Percentiles rank a stretch among this genome's conserved stretches.
Evolutionary conservation across 495 filamentous ascomycete genomes (phyloP).

Genomic region (Penicillium malachiteum): DNA sequence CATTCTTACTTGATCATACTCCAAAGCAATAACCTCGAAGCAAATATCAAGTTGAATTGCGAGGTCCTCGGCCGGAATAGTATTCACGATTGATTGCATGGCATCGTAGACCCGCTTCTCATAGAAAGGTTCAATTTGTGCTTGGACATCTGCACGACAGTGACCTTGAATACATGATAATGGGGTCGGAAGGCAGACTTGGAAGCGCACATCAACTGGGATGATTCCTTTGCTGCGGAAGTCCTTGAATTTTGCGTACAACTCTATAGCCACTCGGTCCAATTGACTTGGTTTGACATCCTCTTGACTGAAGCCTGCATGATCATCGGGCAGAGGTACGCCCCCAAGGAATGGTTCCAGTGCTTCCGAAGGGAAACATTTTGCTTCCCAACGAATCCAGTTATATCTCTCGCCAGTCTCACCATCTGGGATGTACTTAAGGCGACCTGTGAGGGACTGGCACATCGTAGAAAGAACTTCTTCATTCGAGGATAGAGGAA

Average conservation of each 20-base stretch:
- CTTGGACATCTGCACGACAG: conserved; percentile 25
- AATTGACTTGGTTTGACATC: conserved; percentile 33
- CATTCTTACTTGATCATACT: conserved; percentile 17
- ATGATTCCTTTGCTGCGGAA: conserved; percentile 29
- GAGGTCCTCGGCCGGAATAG: conserved; percentile 41
- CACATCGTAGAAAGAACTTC: conserved; percentile 29
- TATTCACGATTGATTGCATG: conserved; percentile 30
- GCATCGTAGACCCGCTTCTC: conserved; percentile 31
- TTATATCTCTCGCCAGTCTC: conserved; percentile 37
- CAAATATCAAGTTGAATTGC: conserved; percentile 45
- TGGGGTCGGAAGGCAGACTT: conserved; percentile 38
- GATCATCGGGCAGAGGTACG: conserved; percentile 4
- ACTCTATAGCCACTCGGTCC: conserved; percentile 34
- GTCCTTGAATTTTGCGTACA: conserved; percentile 31
- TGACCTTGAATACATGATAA: conserved; percentile 16
- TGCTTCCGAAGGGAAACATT: conserved; percentile 23
- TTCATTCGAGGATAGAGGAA: conserved; percentile 29
- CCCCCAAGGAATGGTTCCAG: conserved; percentile 13
- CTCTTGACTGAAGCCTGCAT: conserved; percentile 24
- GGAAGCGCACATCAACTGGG: conserved; percentile 31
- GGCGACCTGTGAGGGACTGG: conserved; percentile 25
- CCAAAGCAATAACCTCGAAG: conserved; percentile 34
- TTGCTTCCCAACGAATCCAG: conserved; percentile 35
- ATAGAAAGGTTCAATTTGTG: conserved; percentile 38
- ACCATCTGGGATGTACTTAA: conserved; percentile 40